Percentiles rank a stretch among this genome's conserved stretches.
Conservation (phyloP, 2,329 filamentous ascomycete genomes). For the Lizonia empirigonia region DNA sequence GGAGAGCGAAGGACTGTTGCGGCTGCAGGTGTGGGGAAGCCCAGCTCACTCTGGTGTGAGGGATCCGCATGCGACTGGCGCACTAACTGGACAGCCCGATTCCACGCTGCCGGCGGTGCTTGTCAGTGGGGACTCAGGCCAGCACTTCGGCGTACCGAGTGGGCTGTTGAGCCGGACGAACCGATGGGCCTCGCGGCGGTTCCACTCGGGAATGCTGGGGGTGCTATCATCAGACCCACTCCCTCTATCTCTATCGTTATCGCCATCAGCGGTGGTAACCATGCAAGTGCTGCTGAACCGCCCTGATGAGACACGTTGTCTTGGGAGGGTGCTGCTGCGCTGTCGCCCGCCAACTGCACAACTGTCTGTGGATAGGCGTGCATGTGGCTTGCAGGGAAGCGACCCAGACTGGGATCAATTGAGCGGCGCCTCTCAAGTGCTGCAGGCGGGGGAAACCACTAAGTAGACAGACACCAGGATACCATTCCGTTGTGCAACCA, state of each 20-base stretch:
- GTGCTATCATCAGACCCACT: constrained; percentile 17
- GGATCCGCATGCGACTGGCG: constrained; percentile 30
- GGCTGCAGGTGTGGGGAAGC: constrained; percentile 23
- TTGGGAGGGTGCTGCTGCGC: constrained; percentile 15
- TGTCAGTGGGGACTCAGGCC: constrained; percentile 13
- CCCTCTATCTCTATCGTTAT: constrained; percentile 20
- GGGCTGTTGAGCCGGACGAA: constrained; percentile 14
- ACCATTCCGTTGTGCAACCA: constrained; percentile 42
- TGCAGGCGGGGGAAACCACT: constrained; percentile 35
- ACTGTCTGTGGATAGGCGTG: constrained; percentile 29
- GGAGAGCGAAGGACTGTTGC: constrained; percentile 18
- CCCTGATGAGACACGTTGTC: constrained; percentile 11
- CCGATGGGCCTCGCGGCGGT: constrained; percentile 12
- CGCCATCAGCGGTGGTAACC: constrained; percentile 5
- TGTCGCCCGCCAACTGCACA: constrained; percentile 27
- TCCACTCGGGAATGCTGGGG: constrained; percentile 18
- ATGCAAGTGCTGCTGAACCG: constrained; percentile 5
- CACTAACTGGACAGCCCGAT: constrained; percentile 31
- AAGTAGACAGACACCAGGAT: constrained; percentile 33
- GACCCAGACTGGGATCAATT: constrained; percentile 32
- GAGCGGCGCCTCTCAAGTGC: constrained; percentile 39
- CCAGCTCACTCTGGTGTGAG: constrained; percentile 18
- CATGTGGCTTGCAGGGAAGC: constrained; percentile 38
- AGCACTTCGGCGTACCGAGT: constrained; percentile 17
- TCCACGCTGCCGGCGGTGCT: constrained; percentile 32